phyloP scores from a whole-genome alignment of 805 yeast species.

The Barnettozyma vustinii region DNA sequence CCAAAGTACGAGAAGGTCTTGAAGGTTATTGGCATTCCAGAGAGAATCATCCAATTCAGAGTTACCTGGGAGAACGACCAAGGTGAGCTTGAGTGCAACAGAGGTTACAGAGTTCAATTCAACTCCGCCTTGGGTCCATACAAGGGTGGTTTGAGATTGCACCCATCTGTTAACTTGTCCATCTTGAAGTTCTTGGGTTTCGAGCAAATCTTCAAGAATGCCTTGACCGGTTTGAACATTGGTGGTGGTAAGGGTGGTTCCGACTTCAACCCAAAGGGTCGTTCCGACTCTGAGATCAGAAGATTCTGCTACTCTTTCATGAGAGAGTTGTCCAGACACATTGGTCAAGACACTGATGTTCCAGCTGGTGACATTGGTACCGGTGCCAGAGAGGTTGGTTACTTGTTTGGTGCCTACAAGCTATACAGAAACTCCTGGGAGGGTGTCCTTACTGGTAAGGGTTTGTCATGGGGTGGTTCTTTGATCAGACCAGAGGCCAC shows the following conservation, averaged over 20 bases:
- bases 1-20: constrained; percentile 88
- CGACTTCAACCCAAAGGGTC: constrained; percentile 96
- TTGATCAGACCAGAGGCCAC: constrained; percentile 99
- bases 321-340: constrained; percentile 92
- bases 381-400: constrained; percentile 73
- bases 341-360: constrained; percentile 95
- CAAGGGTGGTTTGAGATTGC: constrained; percentile 98
- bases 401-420: constrained; percentile 96
- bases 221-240: constrained; percentile 93
- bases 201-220: constrained; percentile 98
- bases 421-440: constrained; percentile 85
- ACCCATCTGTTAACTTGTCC: constrained; percentile 93
- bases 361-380: constrained; percentile 99
- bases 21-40: constrained; percentile 90
- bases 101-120: constrained; percentile 97
- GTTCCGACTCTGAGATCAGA: constrained; percentile 89
- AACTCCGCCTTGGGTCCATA: constrained; percentile 98
- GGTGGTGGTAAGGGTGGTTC: constrained; percentile 99
- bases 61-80: constrained; percentile 97
- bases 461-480: constrained; percentile 98
- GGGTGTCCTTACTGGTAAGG: constrained; percentile 98
- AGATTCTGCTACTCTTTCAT: constrained; percentile 94
- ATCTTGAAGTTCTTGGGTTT: constrained; percentile 94
- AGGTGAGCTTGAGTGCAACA: constrained; percentile 87
- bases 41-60: constrained; percentile 94